Evolutionary conservation across 345 rosid genomes (phyloP).

Genomic region (Brassica cretica): DNA sequence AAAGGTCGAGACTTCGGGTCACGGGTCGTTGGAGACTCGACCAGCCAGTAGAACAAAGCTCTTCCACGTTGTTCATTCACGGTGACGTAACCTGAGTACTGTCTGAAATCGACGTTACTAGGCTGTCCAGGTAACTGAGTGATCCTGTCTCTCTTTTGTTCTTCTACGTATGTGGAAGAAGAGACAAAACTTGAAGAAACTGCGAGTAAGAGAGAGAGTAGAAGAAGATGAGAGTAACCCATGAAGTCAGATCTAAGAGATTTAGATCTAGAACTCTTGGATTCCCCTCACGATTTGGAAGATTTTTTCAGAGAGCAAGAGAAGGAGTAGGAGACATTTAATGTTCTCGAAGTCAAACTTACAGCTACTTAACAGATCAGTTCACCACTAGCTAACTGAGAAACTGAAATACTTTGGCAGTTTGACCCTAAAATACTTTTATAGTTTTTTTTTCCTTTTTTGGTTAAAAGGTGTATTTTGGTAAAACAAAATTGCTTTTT

Average conservation of each 20-base stretch:
- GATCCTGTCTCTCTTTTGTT: conserved; percentile 72
- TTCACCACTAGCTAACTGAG: not conserved
- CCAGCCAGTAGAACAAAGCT: conserved; percentile 88
- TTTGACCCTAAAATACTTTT: not conserved
- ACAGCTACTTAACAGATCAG: conserved; percentile 36
- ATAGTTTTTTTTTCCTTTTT: not conserved
- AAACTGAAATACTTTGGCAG: not conserved
- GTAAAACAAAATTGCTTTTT: not conserved
- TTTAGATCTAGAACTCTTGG: conserved; percentile 27
- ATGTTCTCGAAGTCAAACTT: conserved; percentile 26
- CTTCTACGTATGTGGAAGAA: conserved; percentile 42
- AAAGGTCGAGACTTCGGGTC: conserved; percentile 72
- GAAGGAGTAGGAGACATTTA: conserved; percentile 5
- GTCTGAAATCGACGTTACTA: conserved; percentile 58
- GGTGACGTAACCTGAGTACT: conserved; percentile 83
- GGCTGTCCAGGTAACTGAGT: conserved; percentile 83
- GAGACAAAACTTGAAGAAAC: conserved; percentile 31
- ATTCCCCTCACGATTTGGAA: conserved; percentile 30
- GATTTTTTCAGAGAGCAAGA: not conserved
- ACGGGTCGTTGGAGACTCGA: conserved; percentile 69
- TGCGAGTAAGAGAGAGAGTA: conserved; percentile 28
- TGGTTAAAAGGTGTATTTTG: not conserved
- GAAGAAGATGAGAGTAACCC: conserved; percentile 32
- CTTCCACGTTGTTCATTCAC: conserved; percentile 79
- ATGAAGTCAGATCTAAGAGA: conserved; percentile 38